Conservation (phyloP, 345 rosid species). For the Aurinia saxatilis region DNA sequence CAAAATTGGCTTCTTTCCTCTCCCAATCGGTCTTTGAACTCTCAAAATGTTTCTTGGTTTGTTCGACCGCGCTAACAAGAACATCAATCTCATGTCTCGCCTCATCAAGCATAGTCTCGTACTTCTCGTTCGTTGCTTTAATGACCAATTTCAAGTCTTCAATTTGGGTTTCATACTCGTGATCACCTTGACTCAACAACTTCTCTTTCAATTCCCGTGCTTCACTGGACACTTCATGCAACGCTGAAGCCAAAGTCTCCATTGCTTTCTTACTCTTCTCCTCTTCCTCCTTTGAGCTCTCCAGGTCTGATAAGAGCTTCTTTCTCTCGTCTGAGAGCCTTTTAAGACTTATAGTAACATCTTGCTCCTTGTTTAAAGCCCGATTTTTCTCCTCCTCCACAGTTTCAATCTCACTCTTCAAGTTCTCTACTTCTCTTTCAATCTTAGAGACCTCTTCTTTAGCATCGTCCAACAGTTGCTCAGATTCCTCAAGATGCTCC, state of each 20-base stretch:
- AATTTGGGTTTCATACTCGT: constrained; percentile 66
- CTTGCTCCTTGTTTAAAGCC: constrained; percentile 70
- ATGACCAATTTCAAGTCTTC: constrained; percentile 73
- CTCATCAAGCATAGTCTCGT: constrained; percentile 69
- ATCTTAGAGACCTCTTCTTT: constrained; percentile 47
- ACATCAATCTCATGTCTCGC: constrained; percentile 63
- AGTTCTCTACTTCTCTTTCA: constrained; percentile 37
- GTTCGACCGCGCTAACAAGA: constrained; percentile 41
- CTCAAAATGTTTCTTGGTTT: constrained; percentile 51
- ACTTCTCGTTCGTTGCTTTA: constrained; percentile 72
- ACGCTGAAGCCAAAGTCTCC: constrained; percentile 93
- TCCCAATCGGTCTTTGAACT: constrained; percentile 72
- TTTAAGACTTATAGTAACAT: constrained; percentile 65
- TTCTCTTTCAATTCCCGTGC: constrained; percentile 87
- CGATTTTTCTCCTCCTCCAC: constrained; percentile 62
- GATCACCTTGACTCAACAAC: constrained; percentile 61
- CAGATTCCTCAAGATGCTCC: constrained; percentile 68
- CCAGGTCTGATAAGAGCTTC: constrained; percentile 61
- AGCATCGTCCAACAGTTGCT: constrained; percentile 26
- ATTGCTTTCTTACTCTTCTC: constrained; percentile 96
- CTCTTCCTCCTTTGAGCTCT: constrained; percentile 70
- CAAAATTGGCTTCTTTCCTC: constrained; percentile 56
- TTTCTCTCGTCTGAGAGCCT: constrained; percentile 66
- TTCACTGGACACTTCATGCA: constrained; percentile 90
- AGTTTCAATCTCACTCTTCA: constrained; percentile 53